Percentiles rank a stretch among this genome's conserved stretches.
Conservation (phyloP, 75 land plant genomes). For the Pinus tabuliformis region DNA sequence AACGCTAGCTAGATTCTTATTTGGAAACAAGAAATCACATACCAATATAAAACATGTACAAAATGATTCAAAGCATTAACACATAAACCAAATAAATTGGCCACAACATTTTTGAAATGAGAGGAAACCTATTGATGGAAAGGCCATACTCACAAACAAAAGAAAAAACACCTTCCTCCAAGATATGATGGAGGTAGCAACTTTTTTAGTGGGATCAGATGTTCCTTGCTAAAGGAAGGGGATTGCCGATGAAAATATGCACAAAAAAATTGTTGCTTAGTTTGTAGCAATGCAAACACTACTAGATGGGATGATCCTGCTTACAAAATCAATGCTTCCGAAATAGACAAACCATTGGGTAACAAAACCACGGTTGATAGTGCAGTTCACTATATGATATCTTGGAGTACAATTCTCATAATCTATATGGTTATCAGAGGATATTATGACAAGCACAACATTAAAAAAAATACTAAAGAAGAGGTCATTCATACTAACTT, state of each 20-base stretch:
- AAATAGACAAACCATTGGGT: too few relatives aligned
- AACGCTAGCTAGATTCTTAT: constrained; percentile 4
- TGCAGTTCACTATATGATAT: constrained; percentile 40
- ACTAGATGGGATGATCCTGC: too few relatives aligned
- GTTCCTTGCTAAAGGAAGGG: too few relatives aligned
- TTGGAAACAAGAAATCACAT: constrained; percentile 8
- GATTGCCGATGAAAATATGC: too few relatives aligned
- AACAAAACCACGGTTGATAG: too few relatives aligned
- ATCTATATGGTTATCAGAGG: too few relatives aligned
- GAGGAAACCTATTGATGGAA: background rate
- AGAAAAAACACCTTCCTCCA: background rate
- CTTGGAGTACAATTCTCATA: constrained; percentile 67
- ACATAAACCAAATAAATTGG: constrained; percentile 5
- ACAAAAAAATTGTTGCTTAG: too few relatives aligned
- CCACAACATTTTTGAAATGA: background rate
- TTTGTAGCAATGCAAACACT: too few relatives aligned
- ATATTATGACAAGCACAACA: constrained; percentile 34
- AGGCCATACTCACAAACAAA: background rate
- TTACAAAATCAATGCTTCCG: too few relatives aligned
- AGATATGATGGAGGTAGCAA: background rate
- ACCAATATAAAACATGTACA: constrained; percentile 5
- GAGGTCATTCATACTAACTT: constrained; percentile 67
- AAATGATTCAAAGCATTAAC: background rate
- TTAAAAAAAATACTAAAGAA: constrained; percentile 31
- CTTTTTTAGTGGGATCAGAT: too few relatives aligned